phyloP scores from a whole-genome alignment of 352 stramenopile genomes.

The Phytophthora cajani region DNA sequence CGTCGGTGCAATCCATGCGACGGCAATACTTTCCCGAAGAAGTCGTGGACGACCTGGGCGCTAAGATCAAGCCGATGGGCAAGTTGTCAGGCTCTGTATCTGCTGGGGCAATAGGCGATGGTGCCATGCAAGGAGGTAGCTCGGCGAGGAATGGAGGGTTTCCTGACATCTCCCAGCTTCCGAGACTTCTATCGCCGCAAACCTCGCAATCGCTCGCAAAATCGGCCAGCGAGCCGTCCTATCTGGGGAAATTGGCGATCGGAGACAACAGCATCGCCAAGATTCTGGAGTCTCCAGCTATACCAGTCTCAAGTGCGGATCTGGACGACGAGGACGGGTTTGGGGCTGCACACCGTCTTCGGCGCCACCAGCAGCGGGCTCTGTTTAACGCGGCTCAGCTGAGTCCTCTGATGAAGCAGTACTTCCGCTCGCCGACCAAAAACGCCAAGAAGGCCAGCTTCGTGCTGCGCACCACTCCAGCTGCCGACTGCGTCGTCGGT shows the following conservation, averaged over 20 bases:
- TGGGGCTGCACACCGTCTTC: slow-evolving; percentile 20
- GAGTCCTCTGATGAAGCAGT: slow-evolving; percentile 83
- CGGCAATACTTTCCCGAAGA: slow-evolving; percentile 81
- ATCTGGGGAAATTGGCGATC: slow-evolving; percentile 51
- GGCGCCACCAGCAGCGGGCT: slow-evolving; percentile 70
- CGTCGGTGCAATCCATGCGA: slow-evolving; percentile 74
- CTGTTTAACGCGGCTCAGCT: slow-evolving; percentile 85
- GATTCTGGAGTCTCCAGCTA: slow-evolving; percentile 42
- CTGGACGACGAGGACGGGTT: slow-evolving; percentile 23
- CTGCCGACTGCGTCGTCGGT: slow-evolving; percentile 71
- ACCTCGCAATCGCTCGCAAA: slow-evolving; percentile 40
- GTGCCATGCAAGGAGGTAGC: slow-evolving; percentile 2
- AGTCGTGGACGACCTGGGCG: slow-evolving; percentile 57
- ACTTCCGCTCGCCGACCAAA: slow-evolving; percentile 62
- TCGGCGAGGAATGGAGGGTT: slow-evolving; percentile 18
- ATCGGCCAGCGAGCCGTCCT: slow-evolving; percentile 57
- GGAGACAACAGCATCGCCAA: slow-evolving; percentile 69
- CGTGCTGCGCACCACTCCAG: slow-evolving; percentile 77
- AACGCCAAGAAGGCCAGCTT: slow-evolving; percentile 75
- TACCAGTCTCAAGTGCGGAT: slow-evolving; percentile 10
- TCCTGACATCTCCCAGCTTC: slow-evolving; percentile 26
- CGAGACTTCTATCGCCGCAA: slow-evolving; percentile 41
- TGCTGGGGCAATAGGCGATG: slow-evolving; percentile 15
- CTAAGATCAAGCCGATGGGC: slow-evolving; percentile 42
- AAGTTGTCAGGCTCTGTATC: slow-evolving; percentile 31